Evolutionary conservation across 441 rosid species (phyloP).

Genomic region (Erysimum pusillum): DNA sequence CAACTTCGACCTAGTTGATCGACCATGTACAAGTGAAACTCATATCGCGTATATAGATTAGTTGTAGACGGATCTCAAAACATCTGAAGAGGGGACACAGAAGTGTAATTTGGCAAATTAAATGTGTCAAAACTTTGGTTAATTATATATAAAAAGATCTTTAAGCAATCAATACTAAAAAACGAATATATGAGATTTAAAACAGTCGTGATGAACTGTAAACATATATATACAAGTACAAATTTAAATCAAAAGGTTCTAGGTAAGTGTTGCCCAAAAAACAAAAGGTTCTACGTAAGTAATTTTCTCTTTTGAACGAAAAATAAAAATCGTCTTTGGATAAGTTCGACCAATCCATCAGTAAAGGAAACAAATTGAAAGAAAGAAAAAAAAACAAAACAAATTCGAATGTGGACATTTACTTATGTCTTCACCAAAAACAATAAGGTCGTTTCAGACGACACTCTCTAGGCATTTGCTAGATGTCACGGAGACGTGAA

Average conservation of each 20-base stretch:
- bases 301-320: not conserved
- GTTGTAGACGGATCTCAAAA: not conserved
- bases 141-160: not conserved
- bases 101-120: not conserved
- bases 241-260: not conserved
- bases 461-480: slow-evolving; percentile 34
- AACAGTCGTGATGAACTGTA: not conserved
- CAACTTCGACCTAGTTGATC: slow-evolving; percentile 10
- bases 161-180: not conserved
- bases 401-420: slow-evolving; percentile 20
- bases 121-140: not conserved
- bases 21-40: slow-evolving; percentile 6
- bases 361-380: slow-evolving; percentile 25
- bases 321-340: not conserved
- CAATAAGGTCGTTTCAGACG: slow-evolving; percentile 41
- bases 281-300: not conserved
- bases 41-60: not conserved
- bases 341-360: slow-evolving; percentile 33
- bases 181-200: not conserved
- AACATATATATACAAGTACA: not conserved
- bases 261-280: not conserved
- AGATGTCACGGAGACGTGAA: slow-evolving; percentile 38
- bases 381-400: slow-evolving; percentile 23
- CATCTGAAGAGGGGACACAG: not conserved
- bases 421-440: slow-evolving; percentile 24